Evolutionary conservation across 2,329 filamentous ascomycete species (phyloP), one percentile per base, ranked within the genome.

Genomic region (Gliomastix tumulicola): DNA sequence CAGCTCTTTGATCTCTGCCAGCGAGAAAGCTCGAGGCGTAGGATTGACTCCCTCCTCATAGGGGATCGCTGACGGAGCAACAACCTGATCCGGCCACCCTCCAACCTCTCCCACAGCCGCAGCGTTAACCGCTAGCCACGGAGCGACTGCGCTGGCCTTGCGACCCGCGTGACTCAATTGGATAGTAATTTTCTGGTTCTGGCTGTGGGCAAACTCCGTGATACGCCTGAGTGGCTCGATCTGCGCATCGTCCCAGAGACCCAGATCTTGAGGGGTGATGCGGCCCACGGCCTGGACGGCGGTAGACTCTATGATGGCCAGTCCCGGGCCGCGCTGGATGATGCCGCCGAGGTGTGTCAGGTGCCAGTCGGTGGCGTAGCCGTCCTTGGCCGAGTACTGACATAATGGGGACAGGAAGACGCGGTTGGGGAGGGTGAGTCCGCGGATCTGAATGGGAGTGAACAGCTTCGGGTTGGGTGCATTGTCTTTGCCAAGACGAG

Each of bases 241-340:
- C 57, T 96, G 89, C 23, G 72, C 77, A 56, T 95, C 89, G 43
- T 84, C 71, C 89, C 88, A 96, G 8, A 96, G 63, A 1, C 89
- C 88, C 11, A 66, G 63, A 54, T 90, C 85, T 55, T 89, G 71
- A 2, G 88, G 87, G 1, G 84, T 84, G 65, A 94, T 94, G 38
- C 89, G 76, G 21, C 88, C 88, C 47, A 88, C 79, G 6, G 85
- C 62, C 9, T 76, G 68, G 1, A 94, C 84, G 21, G 79, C 69
- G 1, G 85, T 88, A 19, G 88, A 87, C 63, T 95, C 89, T 39
- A 89, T 69, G 41, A 88, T 76, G 34, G 82, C 66, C 15, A 94
- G 66, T 2, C 77, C 84, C 0, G 84, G 81, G 11, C 89, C 89
- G 39, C 83, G 78, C 40, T 82, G 69, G 17, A 85, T 74, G 47